Percentiles rank a stretch among this genome's conserved stretches.
phyloP scores from a whole-genome alignment of 2,329 filamentous ascomycete genomes.

The Aspergillus intermedius region DNA sequence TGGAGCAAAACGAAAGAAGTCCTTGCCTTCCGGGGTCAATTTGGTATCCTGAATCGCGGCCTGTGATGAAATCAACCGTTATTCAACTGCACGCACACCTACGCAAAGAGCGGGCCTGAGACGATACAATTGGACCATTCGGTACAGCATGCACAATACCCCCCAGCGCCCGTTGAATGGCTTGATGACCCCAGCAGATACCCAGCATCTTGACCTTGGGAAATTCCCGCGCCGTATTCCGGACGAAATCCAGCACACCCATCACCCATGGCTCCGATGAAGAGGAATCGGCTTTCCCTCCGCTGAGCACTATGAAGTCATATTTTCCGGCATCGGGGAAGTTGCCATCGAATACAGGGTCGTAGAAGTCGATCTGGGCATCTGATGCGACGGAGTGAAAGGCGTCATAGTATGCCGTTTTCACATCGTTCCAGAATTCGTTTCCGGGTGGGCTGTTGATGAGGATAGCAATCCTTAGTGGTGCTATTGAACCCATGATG shows the following conservation, averaged over 20 bases:
- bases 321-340: conserved; percentile 34
- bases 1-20: conserved; percentile 29
- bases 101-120: too few species aligned
- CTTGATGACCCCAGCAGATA: conserved; percentile 44
- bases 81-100: too few species aligned
- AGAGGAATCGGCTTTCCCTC: conserved; percentile 31
- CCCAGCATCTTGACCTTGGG: conserved; percentile 31
- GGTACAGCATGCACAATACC: conserved; percentile 34
- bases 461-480: conserved; percentile 2
- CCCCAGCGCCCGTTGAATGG: conserved; percentile 28
- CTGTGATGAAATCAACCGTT: conserved; percentile 19
- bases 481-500: too few species aligned
- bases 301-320: conserved; percentile 41
- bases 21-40: conserved; percentile 32
- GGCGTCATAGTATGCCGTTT: conserved; percentile 1
- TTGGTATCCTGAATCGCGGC: conserved; percentile 25
- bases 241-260: conserved; percentile 36
- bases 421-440: conserved; percentile 6
- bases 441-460: conserved; percentile 6
- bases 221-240: conserved; percentile 20
- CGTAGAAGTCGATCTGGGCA: conserved; percentile 17
- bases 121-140: conserved; percentile 6
- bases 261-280: conserved; percentile 39
- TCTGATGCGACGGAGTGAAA: conserved; percentile 1
- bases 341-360: conserved; percentile 16